Conservation (phyloP, 2,329 filamentous ascomycete genomes). For the Gyromitra esculenta region DNA sequence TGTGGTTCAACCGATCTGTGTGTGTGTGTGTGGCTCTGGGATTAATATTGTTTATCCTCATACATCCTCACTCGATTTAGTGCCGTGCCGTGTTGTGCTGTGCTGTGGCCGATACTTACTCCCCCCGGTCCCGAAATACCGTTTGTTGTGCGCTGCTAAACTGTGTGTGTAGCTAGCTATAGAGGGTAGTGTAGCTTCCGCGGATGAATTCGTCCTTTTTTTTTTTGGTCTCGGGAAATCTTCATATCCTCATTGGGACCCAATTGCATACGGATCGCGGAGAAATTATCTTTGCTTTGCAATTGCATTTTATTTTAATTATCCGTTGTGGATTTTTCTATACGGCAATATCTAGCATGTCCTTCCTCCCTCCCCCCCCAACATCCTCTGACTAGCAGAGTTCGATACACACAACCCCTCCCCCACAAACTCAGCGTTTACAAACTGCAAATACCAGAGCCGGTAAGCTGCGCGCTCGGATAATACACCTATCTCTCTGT, state of each 20-base stretch:
- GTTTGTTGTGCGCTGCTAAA: neutral
- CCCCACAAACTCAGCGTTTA: neutral
- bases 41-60: constrained; percentile 7
- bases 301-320: neutral
- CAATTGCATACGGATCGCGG: neutral
- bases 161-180: too few relatives aligned
- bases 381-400: too few relatives aligned
- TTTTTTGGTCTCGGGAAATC: neutral
- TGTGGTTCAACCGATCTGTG: too few relatives aligned
- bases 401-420: neutral
- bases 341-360: too few relatives aligned
- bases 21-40: too few relatives aligned
- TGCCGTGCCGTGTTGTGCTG: too few relatives aligned
- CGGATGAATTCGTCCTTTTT: too few relatives aligned
- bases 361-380: too few relatives aligned
- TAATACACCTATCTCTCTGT: constrained; percentile 38
- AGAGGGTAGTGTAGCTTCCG: too few relatives aligned
- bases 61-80: neutral
- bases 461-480: constrained; percentile 19
- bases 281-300: neutral
- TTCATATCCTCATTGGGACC: too few relatives aligned
- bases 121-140: neutral
- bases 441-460: constrained; percentile 39
- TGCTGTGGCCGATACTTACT: too few relatives aligned
- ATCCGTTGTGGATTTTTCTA: neutral